Conservation (phyloP, 345 rosid genomes). For the Eucalyptus sp. region DNA sequence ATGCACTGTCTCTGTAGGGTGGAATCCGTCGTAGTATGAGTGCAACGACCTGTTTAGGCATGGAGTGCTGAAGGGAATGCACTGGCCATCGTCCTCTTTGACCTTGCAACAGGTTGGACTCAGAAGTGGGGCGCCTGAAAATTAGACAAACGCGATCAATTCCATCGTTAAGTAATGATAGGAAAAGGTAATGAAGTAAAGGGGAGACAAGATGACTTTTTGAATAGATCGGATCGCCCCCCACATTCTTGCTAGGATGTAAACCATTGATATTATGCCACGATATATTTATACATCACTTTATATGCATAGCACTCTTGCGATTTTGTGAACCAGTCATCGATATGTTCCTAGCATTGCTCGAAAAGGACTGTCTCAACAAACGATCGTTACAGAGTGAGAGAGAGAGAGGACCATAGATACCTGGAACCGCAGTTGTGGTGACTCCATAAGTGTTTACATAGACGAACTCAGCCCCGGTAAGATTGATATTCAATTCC, state of each 20-base stretch:
- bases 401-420: neutral
- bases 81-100: neutral
- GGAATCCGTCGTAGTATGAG: constrained; percentile 45
- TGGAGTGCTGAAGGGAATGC: constrained; percentile 8
- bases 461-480: constrained; percentile 13
- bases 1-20: constrained; percentile 25
- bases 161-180: neutral
- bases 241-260: neutral
- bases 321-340: neutral
- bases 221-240: neutral
- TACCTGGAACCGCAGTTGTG: neutral
- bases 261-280: neutral
- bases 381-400: neutral
- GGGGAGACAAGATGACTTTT: neutral
- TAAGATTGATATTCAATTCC: neutral
- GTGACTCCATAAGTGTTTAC: neutral
- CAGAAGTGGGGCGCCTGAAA: neutral
- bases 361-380: neutral
- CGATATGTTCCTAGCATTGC: neutral
- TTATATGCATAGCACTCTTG: neutral
- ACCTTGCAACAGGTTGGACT: neutral
- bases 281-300: neutral
- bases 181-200: neutral
- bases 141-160: neutral
- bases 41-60: constrained; percentile 19